Percentiles rank a stretch among this genome's conserved stretches.
Conservation (phyloP, 78 protist species). For the Monosiga brevicollis region DNA sequence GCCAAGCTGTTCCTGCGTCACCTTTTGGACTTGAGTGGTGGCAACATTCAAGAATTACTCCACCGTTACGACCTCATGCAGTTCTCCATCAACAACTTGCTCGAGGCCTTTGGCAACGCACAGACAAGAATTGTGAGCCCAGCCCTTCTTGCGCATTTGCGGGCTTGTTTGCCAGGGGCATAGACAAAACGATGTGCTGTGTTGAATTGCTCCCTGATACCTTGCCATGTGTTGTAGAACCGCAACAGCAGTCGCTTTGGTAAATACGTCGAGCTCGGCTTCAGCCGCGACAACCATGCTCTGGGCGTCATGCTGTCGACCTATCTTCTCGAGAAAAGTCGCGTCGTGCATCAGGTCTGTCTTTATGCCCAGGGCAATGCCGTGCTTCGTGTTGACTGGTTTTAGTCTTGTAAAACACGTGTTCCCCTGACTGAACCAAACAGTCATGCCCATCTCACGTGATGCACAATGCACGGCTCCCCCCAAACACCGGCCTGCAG, state of each 20-base stretch:
- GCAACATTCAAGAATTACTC: neutral
- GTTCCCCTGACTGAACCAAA: no score
- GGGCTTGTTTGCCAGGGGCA: no score
- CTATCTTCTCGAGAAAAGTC: conserved; percentile 11
- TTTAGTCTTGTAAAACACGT: no score
- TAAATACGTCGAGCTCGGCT: conserved; percentile 39
- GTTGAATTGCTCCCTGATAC: no score
- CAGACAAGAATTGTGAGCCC: conserved; percentile 7
- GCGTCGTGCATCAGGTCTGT: conserved; percentile 36
- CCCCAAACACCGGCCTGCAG: no score
- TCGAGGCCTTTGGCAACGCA: conserved; percentile 68
- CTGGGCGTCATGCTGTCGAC: conserved; percentile 18
- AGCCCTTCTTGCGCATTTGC: no score
- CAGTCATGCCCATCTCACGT: no score
- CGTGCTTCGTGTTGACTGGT: no score
- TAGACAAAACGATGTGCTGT: no score
- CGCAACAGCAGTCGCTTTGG: conserved; percentile 45
- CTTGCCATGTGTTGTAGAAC: conserved; percentile 4
- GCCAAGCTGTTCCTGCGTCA: conserved; percentile 74
- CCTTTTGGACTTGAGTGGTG: neutral
- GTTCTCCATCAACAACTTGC: conserved; percentile 8
- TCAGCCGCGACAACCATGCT: neutral
- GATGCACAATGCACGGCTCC: no score
- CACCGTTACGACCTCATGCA: neutral
- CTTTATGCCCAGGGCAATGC: no score